Base-by-base conservation (phyloP, 345 rosid species). In the Lepidium africanum region DNA sequence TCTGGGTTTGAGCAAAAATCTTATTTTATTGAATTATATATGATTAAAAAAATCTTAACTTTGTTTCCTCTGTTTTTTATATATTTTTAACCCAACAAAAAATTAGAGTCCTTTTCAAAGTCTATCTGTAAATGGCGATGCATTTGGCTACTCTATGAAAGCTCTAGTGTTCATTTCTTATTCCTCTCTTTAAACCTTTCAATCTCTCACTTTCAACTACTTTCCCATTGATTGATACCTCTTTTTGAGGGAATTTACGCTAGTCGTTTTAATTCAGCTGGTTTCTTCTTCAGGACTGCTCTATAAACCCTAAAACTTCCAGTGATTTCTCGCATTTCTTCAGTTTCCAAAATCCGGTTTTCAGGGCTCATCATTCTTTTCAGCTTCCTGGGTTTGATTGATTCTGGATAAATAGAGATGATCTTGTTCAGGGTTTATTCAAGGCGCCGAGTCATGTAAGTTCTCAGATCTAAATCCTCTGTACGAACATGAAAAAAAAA, bases 391-490 rank as follows among this genome's bases (percentile, higher is more conserved):
- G 73, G 57, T 15, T 84, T 54, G 17, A 42, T 79, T 73, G 41
- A 58, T 67, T 80, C 67, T 62, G 23, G 62, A 30, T 10, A 16
- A 49, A 30, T 37, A 57, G 66, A 74, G 27, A 77, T 72, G 36
- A 77, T 74, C 78, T 63, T 69, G 51, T 54, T 70, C 41, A 55
- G 52, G 62, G 72, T 53, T 60, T 60, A 47, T 60, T 68, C 59
- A 54, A 62, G 82, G 59, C 55, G 78, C 71, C 61, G 76, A 80
- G 82, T 79, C 66, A 61, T 67, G 85, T 88, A 72, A 81, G 95
- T 78, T 82, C 81, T 65, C 87, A 83, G 91, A 85, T 91, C 96
- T 85, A 77, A 79, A 79, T 85, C 73, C 19, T n/a, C 52, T 59
- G 77, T 73, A 59, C 66, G 45, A 65, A 15, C 5, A 39, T 23